A percentile compares a stretch with the other conserved stretches of the same genome.
Conservation (phyloP, 2,329 filamentous ascomycete genomes). For the Colletotrichum agaves region DNA sequence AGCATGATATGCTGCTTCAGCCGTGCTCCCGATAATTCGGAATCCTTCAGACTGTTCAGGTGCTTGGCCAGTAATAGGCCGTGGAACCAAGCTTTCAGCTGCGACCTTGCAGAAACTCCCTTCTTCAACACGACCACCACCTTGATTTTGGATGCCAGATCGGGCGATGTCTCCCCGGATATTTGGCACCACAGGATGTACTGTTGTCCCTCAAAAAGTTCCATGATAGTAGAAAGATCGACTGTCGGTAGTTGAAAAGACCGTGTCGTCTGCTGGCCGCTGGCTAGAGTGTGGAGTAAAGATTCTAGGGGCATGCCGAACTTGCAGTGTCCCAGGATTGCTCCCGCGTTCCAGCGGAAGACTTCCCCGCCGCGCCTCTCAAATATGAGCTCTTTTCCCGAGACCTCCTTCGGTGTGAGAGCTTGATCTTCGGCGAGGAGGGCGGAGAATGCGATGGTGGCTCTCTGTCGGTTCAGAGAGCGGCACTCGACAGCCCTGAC, state of each 20-base stretch:
- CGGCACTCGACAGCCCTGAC: constrained; percentile 29
- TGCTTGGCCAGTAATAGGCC: not conserved
- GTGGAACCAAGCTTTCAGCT: constrained; percentile 35
- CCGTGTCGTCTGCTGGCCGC: not conserved
- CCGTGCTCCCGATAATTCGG: not conserved
- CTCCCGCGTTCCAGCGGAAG: constrained; percentile 17
- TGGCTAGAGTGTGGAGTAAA: constrained; percentile 4
- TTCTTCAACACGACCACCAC: constrained; percentile 29
- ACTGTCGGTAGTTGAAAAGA: constrained; percentile 20
- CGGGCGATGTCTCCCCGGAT: not conserved
- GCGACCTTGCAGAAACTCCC: constrained; percentile 19
- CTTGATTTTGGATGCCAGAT: not conserved
- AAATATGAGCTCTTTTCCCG: constrained; percentile 23
- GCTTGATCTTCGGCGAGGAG: constrained; percentile 8
- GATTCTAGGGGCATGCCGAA: constrained; percentile 17
- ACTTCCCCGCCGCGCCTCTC: constrained; percentile 28
- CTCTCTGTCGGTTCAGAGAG: constrained; percentile 28
- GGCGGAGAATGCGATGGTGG: constrained; percentile 28
- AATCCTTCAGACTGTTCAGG: not conserved
- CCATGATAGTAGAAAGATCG: not conserved
- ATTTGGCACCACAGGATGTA: constrained; percentile 24
- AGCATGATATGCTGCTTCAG: constrained; percentile 20
- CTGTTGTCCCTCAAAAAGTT: constrained; percentile 15
- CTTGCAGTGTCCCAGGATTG: constrained; percentile 24
- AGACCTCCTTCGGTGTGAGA: constrained; percentile 16